Evolutionary conservation across 2,329 filamentous ascomycete genomes (phyloP), one percentile per base, ranked within the genome.

Genomic region (Exophiala spinifera): DNA sequence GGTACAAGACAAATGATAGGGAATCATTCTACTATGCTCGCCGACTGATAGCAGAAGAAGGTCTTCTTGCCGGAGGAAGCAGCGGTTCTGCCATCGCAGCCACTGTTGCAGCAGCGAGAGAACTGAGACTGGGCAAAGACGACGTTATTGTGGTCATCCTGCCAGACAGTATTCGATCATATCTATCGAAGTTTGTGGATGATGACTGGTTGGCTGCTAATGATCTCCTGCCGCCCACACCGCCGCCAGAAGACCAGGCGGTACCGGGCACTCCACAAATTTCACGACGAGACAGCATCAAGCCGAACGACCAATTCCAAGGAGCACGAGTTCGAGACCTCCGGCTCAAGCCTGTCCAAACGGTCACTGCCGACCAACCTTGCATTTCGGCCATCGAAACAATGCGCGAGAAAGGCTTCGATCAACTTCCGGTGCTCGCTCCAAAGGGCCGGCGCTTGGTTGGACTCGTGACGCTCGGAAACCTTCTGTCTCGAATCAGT

Each of bases 121-220:
- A 95, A 45, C 76, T 88, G 50, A 78, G 81, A n/a, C 80, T 96
- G 61, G 82, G 83, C 60, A 88, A 91, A 69, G 88, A 88, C 53
- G 91, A 99, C 67, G 84, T 91, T 1, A 84, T 97, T 0, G 94
- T 99, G 23, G 91, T 96, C 23, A 77, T 99, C 49, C 79, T 96
- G 15, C 95, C 94, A 1, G 94, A 99, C 72, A 96, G 91, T 75
- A 97, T 99, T 69, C 83, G 94, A 67, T 96, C 90, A 74, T 99
- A 99, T 72, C 84, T 99, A 21, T 92, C 88, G 76, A 99, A 99
- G 82, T 99, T 99, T 70, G 91, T 91, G 62, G 94, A 99, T 70
- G 95, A 99, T 69, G 94, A 97, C 77, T 99, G 94, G 95, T 85
- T 99, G 52, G 91, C 91, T 11, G 94, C 94, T 60, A 99, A 99